Base-by-base conservation (phyloP, 805 yeast genomes). In the Starmera dryadoides region DNA sequence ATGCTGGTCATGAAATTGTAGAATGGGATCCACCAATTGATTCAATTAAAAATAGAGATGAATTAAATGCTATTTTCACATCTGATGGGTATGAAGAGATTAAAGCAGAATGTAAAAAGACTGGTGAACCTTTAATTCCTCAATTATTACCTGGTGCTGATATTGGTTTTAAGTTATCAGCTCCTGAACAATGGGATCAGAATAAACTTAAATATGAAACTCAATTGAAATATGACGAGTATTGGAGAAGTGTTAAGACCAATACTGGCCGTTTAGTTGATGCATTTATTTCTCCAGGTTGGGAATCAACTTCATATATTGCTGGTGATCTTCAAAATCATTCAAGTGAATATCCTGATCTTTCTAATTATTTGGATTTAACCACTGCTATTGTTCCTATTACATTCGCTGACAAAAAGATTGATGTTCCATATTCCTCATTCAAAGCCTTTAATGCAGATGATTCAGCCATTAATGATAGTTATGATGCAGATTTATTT, bases 1-100 rank as follows among this genome's bases (percentile, higher is more conserved):
- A 54, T 22, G 68, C 68, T 12, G 80, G 83, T 22, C 78, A 72
- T 42, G 73, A 71, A 40, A 64, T 74, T 10, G 61, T 77, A 32
- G 71, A 69, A 37, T 66, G 77, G 70, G 62, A 64, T 21, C 67
- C 76, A 21, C 21, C 71, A 64, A 16, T 42, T 14, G 25, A 32
- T 20, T 23, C 34, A 4, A 14, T 32, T 19, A 56, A 69, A 42
- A 73, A 77, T 8, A 70, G 79, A 76, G 39, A 51, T 19, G 9
- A 32, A 14, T 15, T 35, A 4, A 26, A 34, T 28, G 22, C n/a
- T 7, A 36, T 30, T 8, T 37, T 37, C 12, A 19, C 35, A 6
- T 33, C 39, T 32, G 39, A 37, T 33, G 39, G 35, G 22, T 32
- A 22, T 14, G 32, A 37, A 19, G 39, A 37, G n/a, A 37, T 31